phyloP scores from a whole-genome alignment of 192 early-diverging fungal genomes.

The Entomortierella parvispora region DNA sequence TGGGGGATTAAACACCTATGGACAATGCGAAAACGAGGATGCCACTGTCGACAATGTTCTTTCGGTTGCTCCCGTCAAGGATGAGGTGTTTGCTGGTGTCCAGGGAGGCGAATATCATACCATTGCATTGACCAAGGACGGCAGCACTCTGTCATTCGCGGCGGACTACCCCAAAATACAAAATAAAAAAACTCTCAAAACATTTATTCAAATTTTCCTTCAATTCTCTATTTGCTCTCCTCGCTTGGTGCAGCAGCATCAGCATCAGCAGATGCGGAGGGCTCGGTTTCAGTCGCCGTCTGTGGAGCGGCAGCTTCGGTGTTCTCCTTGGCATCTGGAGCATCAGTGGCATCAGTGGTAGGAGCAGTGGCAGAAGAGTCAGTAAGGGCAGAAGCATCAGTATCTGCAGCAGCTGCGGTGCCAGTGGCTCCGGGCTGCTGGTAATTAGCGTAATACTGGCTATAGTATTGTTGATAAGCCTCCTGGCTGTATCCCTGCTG shows the following conservation, averaged over 20 bases:
- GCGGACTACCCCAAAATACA: too few relatives aligned
- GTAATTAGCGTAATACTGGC: conserved; percentile 58
- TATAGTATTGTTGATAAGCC: conserved; percentile 58
- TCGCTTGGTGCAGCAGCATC: not conserved
- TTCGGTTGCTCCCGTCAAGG: conserved; percentile 64
- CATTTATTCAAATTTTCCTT: too few relatives aligned
- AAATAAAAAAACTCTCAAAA: too few relatives aligned
- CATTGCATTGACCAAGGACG: conserved; percentile 77
- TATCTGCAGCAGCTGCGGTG: conserved; percentile 4
- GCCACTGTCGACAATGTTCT: conserved; percentile 59
- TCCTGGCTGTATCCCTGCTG: conserved; percentile 51
- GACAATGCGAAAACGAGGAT: conserved; percentile 77
- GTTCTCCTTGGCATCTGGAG: too few relatives aligned
- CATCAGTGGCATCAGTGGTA: not conserved
- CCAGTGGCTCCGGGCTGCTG: conserved; percentile 4
- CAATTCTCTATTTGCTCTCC: conserved; percentile 11
- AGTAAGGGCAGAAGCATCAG: conserved; percentile 4
- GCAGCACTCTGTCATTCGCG: too few relatives aligned
- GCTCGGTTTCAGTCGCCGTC: not conserved
- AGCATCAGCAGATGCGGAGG: not conserved
- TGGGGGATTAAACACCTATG: conserved; percentile 95
- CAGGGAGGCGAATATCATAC: conserved; percentile 91
- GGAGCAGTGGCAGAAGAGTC: not conserved
- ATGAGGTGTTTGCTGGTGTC: conserved; percentile 63
- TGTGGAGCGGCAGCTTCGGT: not conserved